These are phyloP conservation scores for Trypanosomatidae sp. DNA, from an alignment of 208 protist species.

Conservation along the genomic window DNA sequence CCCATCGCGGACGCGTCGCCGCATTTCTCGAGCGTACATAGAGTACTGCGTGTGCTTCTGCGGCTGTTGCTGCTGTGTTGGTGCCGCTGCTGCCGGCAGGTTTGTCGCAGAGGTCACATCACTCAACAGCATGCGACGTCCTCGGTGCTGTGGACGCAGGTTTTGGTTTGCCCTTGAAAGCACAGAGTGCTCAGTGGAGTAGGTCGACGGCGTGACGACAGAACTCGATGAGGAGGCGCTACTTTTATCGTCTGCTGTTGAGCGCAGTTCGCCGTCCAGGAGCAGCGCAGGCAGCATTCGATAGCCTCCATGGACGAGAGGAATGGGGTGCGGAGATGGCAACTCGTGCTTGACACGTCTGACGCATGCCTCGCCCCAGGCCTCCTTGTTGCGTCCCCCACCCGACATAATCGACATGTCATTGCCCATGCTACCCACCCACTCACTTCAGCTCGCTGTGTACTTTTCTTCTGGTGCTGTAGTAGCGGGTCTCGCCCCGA, in stretches of 20 bases:
- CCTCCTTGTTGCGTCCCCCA: background rate
- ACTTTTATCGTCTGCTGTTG: background rate
- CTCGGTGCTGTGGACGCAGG: background rate
- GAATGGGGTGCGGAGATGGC: background rate
- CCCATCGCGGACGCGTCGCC: background rate
- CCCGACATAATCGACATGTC: background rate
- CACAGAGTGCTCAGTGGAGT: background rate
- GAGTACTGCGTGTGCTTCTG: constrained; percentile 29
- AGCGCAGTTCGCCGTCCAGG: background rate
- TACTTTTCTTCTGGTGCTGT: background rate
- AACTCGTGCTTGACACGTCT: background rate
- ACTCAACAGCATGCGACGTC: background rate
- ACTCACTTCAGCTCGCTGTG: background rate
- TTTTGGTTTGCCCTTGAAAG: background rate
- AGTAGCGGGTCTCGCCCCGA: background rate
- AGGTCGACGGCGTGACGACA: background rate
- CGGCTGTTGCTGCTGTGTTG: background rate
- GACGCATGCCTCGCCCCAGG: background rate
- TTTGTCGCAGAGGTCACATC: background rate
- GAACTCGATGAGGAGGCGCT: background rate
- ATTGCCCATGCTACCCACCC: constrained; percentile 2
- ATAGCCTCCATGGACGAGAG: background rate
- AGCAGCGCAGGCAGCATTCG: background rate
- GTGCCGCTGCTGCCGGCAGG: background rate
- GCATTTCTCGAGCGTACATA: constrained; percentile 19